These are phyloP conservation scores for Lepiota brunneoincarnata DNA, from an alignment of 768 basidiomycete species.

Conservation along the genomic window DNA sequence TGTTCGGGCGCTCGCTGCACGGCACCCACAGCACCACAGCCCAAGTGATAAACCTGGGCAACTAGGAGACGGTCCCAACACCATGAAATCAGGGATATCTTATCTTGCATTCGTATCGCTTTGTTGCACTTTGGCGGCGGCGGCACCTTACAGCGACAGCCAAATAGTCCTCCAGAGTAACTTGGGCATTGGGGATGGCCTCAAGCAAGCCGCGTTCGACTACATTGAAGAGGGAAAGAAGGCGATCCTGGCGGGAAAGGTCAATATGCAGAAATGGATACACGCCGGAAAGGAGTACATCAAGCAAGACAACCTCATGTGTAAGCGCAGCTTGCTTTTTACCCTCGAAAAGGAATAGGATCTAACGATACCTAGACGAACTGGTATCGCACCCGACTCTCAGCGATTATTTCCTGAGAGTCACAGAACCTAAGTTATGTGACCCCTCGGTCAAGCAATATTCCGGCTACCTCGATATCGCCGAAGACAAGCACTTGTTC, in stretches of 20 bases:
- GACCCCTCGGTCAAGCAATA: conserved; percentile 79
- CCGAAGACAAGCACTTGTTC: conserved; percentile 79
- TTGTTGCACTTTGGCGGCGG: conserved; percentile 2
- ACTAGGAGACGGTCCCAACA: not conserved
- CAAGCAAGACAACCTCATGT: conserved; percentile 67
- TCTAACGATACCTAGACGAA: conserved; percentile 47
- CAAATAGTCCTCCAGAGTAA: conserved; percentile 2
- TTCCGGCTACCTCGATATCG: conserved; percentile 82
- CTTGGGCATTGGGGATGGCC: conserved; percentile 2
- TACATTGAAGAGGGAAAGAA: conserved; percentile 42
- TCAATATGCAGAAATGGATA: conserved; percentile 57
- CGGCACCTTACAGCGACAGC: conserved; percentile 3
- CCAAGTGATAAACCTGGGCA: too few relatives aligned
- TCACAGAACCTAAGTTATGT: conserved; percentile 71
- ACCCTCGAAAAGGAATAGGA: not conserved
- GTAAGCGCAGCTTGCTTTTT: conserved; percentile 40
- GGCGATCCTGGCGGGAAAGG: conserved; percentile 40
- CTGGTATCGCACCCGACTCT: conserved; percentile 55
- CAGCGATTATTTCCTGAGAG: conserved; percentile 49
- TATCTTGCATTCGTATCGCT: not conserved
- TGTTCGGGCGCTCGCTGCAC: too few relatives aligned
- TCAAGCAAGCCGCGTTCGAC: conserved; percentile 27
- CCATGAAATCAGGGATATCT: conserved; percentile 8
- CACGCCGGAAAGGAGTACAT: conserved; percentile 64
- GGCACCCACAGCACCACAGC: not conserved